These are phyloP conservation scores for Protomyces inundatus DNA, from an alignment of 1,139 yeast species.

Conservation along the genomic window DNA sequence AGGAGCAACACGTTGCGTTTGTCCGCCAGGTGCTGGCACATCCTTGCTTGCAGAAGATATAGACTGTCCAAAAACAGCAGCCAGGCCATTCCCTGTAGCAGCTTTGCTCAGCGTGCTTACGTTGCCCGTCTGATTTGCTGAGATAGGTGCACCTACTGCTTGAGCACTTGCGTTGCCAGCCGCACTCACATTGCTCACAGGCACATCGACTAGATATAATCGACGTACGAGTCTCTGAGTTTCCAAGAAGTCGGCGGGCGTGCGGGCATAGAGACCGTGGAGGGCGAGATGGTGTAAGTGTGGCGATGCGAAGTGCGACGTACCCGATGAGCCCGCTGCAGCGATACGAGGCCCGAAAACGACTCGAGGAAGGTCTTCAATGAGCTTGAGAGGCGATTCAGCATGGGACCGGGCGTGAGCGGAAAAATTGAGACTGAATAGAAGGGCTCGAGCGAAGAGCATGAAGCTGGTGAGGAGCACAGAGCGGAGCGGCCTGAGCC, in stretches of 20 bases:
- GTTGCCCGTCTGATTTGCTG: neutral
- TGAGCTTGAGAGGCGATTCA: neutral
- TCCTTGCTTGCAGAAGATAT: too few species aligned
- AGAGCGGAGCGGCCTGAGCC: too few species aligned
- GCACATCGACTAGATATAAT: neutral
- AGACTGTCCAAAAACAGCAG: neutral
- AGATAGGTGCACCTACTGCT: neutral
- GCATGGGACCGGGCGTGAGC: neutral
- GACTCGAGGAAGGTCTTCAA: neutral
- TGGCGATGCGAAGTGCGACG: neutral
- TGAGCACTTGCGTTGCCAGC: too few species aligned
- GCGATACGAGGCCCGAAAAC: neutral
- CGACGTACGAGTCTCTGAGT: neutral
- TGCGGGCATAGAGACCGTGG: neutral
- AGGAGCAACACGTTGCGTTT: neutral
- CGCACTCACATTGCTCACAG: neutral
- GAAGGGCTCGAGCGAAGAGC: too few species aligned
- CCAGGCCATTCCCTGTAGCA: constrained; percentile 5
- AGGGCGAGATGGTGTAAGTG: neutral
- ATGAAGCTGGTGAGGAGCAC: too few species aligned
- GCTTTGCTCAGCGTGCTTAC: neutral
- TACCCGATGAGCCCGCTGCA: neutral
- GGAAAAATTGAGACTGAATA: too few species aligned
- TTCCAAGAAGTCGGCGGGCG: neutral
- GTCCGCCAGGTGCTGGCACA: neutral